Conservation (phyloP, 768 basidiomycete species). For the Kwoniella mangroviensis region DNA sequence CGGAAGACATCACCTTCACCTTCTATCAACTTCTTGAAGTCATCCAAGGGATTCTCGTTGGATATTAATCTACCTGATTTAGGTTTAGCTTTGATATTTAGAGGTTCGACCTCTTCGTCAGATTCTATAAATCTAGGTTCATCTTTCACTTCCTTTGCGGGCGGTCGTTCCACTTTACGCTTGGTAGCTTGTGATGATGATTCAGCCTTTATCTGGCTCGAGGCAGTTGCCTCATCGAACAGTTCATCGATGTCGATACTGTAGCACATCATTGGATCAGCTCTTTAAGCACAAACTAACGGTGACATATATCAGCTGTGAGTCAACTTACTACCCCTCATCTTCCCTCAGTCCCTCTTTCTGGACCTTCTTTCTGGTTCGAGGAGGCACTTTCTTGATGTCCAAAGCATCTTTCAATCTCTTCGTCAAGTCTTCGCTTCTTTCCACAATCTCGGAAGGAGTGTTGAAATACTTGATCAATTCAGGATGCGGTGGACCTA, state of each 20-base stretch:
- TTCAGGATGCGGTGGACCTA: slow-evolving; percentile 84
- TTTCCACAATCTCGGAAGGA: slow-evolving; percentile 71
- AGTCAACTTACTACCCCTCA: slow-evolving; percentile 50
- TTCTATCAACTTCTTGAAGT: slow-evolving; percentile 72
- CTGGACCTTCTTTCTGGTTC: slow-evolving; percentile 58
- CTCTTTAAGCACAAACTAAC: not conserved
- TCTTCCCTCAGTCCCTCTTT: slow-evolving; percentile 60
- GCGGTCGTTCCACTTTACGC: slow-evolving; percentile 5
- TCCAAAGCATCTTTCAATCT: slow-evolving; percentile 71
- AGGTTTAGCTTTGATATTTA: slow-evolving; percentile 55
- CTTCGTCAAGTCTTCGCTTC: slow-evolving; percentile 65
- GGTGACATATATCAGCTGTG: not conserved
- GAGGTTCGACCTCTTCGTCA: slow-evolving; percentile 52
- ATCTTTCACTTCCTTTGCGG: slow-evolving; percentile 55
- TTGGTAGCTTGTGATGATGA: slow-evolving; percentile 16
- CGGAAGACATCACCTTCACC: slow-evolving; percentile 76
- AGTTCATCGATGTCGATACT: slow-evolving; percentile 55
- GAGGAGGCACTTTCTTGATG: slow-evolving; percentile 78
- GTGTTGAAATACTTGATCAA: slow-evolving; percentile 81
- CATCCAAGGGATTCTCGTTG: slow-evolving; percentile 71
- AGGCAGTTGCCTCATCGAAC: slow-evolving; percentile 61
- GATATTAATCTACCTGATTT: slow-evolving; percentile 74
- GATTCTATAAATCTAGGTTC: slow-evolving; percentile 24
- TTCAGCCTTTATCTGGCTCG: slow-evolving; percentile 25
- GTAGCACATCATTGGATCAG: not conserved